Percentiles rank a stretch among this genome's conserved stretches.
Evolutionary conservation across 202 grass and related monocot genomes (phyloP).

Genomic region (Dendrocalamus latiflorus): DNA sequence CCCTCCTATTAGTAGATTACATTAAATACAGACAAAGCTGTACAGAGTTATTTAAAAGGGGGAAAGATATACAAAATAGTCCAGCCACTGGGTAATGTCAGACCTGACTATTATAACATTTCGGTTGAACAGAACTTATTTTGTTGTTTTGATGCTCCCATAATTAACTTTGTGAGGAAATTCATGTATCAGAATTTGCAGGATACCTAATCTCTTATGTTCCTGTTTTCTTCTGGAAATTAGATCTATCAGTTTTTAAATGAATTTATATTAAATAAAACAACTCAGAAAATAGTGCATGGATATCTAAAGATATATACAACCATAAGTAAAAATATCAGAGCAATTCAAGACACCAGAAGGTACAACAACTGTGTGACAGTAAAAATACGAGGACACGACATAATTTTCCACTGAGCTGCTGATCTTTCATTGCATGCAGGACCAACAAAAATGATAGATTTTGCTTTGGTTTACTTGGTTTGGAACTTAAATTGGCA

Average conservation of each 20-base stretch:
- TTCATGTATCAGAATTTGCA: background rate
- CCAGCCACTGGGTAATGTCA: background rate
- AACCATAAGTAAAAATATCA: background rate
- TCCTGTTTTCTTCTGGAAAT: background rate
- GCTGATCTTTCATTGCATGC: background rate
- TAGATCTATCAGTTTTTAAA: background rate
- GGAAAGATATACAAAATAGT: background rate
- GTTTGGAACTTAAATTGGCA: background rate
- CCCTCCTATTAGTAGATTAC: background rate
- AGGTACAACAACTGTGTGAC: background rate
- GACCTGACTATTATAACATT: background rate
- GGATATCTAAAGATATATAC: constrained; percentile 2
- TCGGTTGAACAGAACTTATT: background rate
- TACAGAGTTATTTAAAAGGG: background rate
- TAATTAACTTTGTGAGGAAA: background rate
- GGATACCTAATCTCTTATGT: background rate
- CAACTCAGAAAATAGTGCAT: background rate
- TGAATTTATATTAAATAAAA: background rate
- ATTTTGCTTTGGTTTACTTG: background rate
- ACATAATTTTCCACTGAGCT: background rate
- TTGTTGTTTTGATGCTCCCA: background rate
- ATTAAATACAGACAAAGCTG: background rate
- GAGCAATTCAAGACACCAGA: constrained; percentile 6
- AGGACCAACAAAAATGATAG: background rate
- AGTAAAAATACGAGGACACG: background rate